These are phyloP conservation scores for Mycena pura DNA, from an alignment of 768 basidiomycete species.

Conservation along the genomic window DNA sequence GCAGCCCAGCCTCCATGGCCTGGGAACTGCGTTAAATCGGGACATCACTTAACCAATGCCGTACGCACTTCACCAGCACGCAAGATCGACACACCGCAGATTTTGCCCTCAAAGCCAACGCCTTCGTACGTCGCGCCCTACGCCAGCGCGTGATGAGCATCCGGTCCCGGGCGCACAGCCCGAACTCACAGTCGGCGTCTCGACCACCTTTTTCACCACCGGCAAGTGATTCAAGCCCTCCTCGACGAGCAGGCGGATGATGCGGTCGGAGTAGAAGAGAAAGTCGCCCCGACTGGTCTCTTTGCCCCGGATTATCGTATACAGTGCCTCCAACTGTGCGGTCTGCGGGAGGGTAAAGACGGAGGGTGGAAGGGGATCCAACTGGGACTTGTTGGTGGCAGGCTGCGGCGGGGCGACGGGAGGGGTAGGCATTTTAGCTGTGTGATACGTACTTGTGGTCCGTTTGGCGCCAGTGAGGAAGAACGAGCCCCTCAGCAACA, in stretches of 20 bases:
- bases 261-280: constrained; percentile 93
- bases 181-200: constrained; percentile 78
- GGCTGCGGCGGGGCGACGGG: constrained; percentile 45
- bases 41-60: neutral
- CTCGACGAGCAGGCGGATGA: constrained; percentile 84
- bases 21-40: constrained; percentile 35
- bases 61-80: constrained; percentile 84
- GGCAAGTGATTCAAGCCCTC: constrained; percentile 90
- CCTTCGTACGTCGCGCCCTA: constrained; percentile 86
- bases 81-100: constrained; percentile 95
- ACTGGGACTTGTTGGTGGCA: constrained; percentile 43
- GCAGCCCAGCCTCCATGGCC: constrained; percentile 97
- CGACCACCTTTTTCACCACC: constrained; percentile 72
- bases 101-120: constrained; percentile 94
- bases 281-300: constrained; percentile 92
- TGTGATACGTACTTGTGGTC: too few relatives aligned
- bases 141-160: neutral
- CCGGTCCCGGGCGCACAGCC: too few relatives aligned
- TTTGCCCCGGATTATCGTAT: constrained; percentile 93
- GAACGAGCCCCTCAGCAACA: too few relatives aligned
- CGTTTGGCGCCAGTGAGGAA: too few relatives aligned
- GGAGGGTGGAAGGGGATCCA: constrained; percentile 68
- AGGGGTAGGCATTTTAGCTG: too few relatives aligned
- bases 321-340: constrained; percentile 91
- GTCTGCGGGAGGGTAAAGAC: constrained; percentile 92